phyloP scores from a whole-genome alignment of 352 stramenopile species.

The Elongisporangium prolatum region DNA sequence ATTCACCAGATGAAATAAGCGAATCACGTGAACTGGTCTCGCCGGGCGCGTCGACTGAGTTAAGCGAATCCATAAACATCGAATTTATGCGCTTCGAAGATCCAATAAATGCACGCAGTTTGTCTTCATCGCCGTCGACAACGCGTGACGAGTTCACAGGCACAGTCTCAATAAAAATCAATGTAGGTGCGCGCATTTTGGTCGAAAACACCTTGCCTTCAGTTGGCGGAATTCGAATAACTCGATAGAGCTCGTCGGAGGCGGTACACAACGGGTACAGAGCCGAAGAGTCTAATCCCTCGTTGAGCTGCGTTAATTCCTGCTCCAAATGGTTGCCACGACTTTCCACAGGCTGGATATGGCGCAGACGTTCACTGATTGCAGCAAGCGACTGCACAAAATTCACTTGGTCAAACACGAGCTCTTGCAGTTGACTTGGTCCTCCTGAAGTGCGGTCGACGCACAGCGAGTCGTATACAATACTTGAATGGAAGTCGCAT shows the following conservation, averaged over 20 bases:
- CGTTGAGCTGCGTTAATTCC: conserved; percentile 56
- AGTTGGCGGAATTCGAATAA: conserved; percentile 61
- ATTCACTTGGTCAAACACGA: conserved; percentile 69
- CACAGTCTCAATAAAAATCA: conserved; percentile 74
- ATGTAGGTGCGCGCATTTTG: conserved; percentile 74
- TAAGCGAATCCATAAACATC: conserved; percentile 54
- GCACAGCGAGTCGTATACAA: conserved; percentile 59
- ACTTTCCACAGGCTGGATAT: conserved; percentile 54
- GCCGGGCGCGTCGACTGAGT: neutral
- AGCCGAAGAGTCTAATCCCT: conserved; percentile 44
- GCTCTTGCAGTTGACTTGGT: conserved; percentile 35
- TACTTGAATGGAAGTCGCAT: conserved; percentile 70
- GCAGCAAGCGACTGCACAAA: conserved; percentile 69
- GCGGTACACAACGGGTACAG: conserved; percentile 68
- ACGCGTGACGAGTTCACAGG: conserved; percentile 40
- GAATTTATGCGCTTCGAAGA: conserved; percentile 45
- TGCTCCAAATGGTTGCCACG: conserved; percentile 36
- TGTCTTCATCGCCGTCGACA: conserved; percentile 25
- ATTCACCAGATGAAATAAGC: conserved; percentile 13
- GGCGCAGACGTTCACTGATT: conserved; percentile 64
- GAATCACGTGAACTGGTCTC: conserved; percentile 21
- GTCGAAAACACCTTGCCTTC: conserved; percentile 85
- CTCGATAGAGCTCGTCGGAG: conserved; percentile 69
- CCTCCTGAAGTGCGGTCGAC: conserved; percentile 14
- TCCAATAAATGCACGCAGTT: conserved; percentile 48